Conservation (phyloP, 768 basidiomycete species). For the Rhodosporidiobolus sp. region DNA sequence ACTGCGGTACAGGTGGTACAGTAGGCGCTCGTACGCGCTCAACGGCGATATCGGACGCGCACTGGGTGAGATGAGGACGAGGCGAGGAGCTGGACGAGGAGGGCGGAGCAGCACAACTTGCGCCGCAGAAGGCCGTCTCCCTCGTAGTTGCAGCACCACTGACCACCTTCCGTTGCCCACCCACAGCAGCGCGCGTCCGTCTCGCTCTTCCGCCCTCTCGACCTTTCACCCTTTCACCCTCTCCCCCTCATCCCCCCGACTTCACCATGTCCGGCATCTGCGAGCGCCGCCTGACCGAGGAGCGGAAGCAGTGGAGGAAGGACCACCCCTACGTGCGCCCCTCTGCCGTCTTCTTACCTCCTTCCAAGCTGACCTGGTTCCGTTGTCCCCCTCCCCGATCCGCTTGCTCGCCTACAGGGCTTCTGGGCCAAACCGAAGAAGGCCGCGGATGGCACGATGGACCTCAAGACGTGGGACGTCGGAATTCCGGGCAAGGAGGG, state of each 20-base stretch:
- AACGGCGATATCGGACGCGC: no score
- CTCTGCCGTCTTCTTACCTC: slow-evolving; percentile 5
- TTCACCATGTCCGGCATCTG: slow-evolving; percentile 80
- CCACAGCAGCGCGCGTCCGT: no score
- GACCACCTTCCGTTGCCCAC: no score
- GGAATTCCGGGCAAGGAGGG: slow-evolving; percentile 90
- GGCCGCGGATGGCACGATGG: slow-evolving; percentile 85
- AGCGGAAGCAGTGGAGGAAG: slow-evolving; percentile 98
- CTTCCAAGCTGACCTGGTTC: not conserved
- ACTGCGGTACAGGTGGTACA: no score
- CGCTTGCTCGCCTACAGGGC: slow-evolving; percentile 58
- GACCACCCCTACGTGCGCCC: slow-evolving; percentile 93
- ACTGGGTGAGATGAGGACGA: no score
- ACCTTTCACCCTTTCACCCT: no score
- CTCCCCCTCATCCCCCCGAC: not conserved
- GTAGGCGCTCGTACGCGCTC: no score
- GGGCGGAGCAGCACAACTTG: no score
- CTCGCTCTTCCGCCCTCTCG: no score
- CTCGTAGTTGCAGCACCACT: no score
- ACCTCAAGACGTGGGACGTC: slow-evolving; percentile 97
- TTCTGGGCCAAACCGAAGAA: slow-evolving; percentile 95
- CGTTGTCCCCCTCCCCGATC: not conserved
- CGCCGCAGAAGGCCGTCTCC: no score
- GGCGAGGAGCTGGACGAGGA: no score
- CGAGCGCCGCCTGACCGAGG: slow-evolving; percentile 86